These are phyloP conservation scores for Kuraishia piskuri DNA, from an alignment of 805 yeast species.

Conservation along the genomic window DNA sequence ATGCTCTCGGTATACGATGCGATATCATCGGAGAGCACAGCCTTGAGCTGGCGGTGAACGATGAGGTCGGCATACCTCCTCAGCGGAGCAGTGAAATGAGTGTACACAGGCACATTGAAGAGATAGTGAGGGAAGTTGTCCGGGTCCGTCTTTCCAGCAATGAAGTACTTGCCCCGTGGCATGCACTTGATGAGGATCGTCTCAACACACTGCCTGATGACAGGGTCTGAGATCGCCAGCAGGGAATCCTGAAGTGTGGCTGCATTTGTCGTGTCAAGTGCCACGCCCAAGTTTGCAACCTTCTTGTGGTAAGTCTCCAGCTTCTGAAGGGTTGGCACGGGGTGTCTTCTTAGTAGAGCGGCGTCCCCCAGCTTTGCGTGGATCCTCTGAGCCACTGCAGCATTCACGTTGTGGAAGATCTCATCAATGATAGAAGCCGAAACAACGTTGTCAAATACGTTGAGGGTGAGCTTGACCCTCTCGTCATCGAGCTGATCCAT, in stretches of 20 bases:
- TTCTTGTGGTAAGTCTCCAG: constrained; percentile 72
- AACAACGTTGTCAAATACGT: constrained; percentile 55
- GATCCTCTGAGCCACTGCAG: constrained; percentile 74
- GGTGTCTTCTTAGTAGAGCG: constrained; percentile 82
- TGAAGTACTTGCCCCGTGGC: constrained; percentile 77
- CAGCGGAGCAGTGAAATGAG: constrained; percentile 90
- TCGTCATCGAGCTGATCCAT: constrained; percentile 84
- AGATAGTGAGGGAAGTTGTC: constrained; percentile 74
- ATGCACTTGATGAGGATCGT: constrained; percentile 73
- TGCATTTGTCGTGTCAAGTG: constrained; percentile 67
- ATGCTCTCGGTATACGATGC: constrained; percentile 42
- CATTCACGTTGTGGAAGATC: constrained; percentile 70
- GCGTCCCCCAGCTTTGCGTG: constrained; percentile 70
- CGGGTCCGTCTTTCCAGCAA: constrained; percentile 82
- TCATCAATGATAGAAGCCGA: constrained; percentile 62
- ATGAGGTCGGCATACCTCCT: constrained; percentile 87
- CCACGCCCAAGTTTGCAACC: constrained; percentile 55
- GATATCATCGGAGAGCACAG: constrained; percentile 35
- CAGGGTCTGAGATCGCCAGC: constrained; percentile 50
- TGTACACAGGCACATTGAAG: constrained; percentile 75
- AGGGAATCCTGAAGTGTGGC: constrained; percentile 67
- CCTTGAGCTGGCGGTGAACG: constrained; percentile 86
- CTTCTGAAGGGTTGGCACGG: constrained; percentile 74
- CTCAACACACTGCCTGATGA: constrained; percentile 66
- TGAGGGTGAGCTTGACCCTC: constrained; percentile 59